Base-by-base conservation (phyloP, 352 stramenopile species). In the Pythium diclinum region DNA sequence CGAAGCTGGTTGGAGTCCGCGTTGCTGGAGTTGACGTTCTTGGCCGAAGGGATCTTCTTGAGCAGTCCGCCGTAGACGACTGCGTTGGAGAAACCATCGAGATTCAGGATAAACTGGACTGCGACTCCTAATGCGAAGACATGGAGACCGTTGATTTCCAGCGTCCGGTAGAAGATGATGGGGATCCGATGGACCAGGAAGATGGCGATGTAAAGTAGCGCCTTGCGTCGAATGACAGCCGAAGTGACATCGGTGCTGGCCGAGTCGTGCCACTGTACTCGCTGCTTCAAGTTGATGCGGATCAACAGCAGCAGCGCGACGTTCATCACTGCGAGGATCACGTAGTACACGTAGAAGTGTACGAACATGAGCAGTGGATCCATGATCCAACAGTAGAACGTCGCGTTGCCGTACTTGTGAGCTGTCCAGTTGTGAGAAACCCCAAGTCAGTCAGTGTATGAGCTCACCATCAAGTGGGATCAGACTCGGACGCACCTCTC, bases 371-470 rank as follows among this genome's bases (percentile, higher is more conserved):
- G 74, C 19, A 73, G 63, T 25, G 84, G 78, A 23, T 92, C 78
- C 25, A 73, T 68, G 53, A 95, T 70, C 83, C 83, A 95, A 72
- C 86, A 95, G 68, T 83, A 92, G 71, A 92, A 92, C 46, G 83
- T 93, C 46, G 84, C 78, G 67, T 93, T 79, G 3, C 84, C 84
- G 59, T 90, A 90, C 46, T 79, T 77, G 62, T 85, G 67, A 28
- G 69, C 83, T 84, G 57, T 32, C 46, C 6, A 66, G 13, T 55
- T 47, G 58, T 6, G 55, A 64, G 32, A 14, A 14, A 28, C 25
- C 25, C 25, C 32, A 28, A 11, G 23, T 28, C 21, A 54, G 25
- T 17, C 0, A 38, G 5, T 14, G 6, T 21, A 42, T 17, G n/a
- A 40, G 23, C 33, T 25, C 17, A 38, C 28, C 32, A 55, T 32